A percentile compares a stretch with the other conserved stretches of the same genome.
Evolutionary conservation across 306 rosid genomes (phyloP).

Genomic region (Prinsepia uniflora): DNA sequence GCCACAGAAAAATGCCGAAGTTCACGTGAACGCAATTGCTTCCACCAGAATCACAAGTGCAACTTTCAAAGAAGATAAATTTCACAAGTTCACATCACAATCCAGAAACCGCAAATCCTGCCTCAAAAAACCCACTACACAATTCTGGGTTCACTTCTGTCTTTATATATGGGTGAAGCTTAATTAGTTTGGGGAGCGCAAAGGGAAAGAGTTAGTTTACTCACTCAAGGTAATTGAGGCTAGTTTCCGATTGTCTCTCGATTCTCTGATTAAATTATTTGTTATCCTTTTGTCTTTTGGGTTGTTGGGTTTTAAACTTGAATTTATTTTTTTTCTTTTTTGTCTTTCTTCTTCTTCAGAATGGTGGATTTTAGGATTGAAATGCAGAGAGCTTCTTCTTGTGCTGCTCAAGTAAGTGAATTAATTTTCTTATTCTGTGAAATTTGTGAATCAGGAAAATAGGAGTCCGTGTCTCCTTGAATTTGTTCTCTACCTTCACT

Average conservation of each 20-base stretch:
- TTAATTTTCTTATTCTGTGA: not conserved
- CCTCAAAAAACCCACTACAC: not conserved
- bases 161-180: not conserved
- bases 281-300: not conserved
- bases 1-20: not conserved
- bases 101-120: not conserved
- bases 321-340: not conserved
- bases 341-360: not conserved
- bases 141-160: not conserved
- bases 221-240: not conserved
- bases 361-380: slow-evolving; percentile 22
- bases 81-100: not conserved
- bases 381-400: slow-evolving; percentile 25
- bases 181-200: not conserved
- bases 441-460: not conserved
- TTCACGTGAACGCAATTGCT: slow-evolving; percentile 15
- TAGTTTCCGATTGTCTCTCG: not conserved
- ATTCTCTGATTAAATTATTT: not conserved
- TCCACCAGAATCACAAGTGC: not conserved
- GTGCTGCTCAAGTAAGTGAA: slow-evolving; percentile 22
- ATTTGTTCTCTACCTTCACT: not conserved
- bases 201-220: not conserved
- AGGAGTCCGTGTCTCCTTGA: not conserved
- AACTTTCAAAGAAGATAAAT: slow-evolving; percentile 5
- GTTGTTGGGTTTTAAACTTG: slow-evolving; percentile 2